Evolutionary conservation across 2,329 filamentous ascomycete species (phyloP).

Genomic region (Nakataea oryzae): DNA sequence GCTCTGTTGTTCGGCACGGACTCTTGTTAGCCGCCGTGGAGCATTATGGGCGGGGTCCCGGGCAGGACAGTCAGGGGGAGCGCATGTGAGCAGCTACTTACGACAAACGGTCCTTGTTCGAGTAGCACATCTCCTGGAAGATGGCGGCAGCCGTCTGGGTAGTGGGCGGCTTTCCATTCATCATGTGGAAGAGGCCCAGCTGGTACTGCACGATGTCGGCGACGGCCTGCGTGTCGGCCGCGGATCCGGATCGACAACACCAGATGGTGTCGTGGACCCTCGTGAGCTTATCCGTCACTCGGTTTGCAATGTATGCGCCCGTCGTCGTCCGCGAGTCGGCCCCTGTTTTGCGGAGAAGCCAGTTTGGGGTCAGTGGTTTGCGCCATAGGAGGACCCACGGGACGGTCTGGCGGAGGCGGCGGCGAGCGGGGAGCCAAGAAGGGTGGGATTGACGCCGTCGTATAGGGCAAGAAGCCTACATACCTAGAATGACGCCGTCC

Average conservation of each 20-base stretch:
- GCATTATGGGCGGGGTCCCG: not conserved
- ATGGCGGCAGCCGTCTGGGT: conserved; percentile 92
- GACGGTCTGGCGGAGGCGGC: not conserved
- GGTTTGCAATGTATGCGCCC: conserved; percentile 95
- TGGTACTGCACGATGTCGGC: conserved; percentile 98
- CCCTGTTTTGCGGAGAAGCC: conserved; percentile 31
- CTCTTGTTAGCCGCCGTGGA: not conserved
- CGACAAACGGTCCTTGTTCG: conserved; percentile 91
- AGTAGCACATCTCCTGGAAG: conserved; percentile 96
- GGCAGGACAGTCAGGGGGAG: not conserved
- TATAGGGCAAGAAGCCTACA: conserved; percentile 11
- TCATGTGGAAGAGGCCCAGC: conserved; percentile 82
- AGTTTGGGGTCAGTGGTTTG: not conserved
- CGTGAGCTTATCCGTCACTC: conserved; percentile 98
- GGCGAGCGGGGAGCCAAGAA: not conserved
- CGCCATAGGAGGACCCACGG: not conserved
- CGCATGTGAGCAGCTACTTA: conserved; percentile 30
- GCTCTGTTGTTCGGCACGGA: conserved; percentile 45
- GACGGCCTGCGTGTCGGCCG: conserved; percentile 94
- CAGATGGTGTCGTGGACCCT: conserved; percentile 98
- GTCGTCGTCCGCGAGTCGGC: conserved; percentile 97
- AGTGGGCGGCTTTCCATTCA: conserved; percentile 80
- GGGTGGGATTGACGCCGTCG: not conserved
- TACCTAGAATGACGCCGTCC: conserved; percentile 88
- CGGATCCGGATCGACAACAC: conserved; percentile 97